Conservation (phyloP, 352 stramenopile species). For the Phytophthora constricta region DNA sequence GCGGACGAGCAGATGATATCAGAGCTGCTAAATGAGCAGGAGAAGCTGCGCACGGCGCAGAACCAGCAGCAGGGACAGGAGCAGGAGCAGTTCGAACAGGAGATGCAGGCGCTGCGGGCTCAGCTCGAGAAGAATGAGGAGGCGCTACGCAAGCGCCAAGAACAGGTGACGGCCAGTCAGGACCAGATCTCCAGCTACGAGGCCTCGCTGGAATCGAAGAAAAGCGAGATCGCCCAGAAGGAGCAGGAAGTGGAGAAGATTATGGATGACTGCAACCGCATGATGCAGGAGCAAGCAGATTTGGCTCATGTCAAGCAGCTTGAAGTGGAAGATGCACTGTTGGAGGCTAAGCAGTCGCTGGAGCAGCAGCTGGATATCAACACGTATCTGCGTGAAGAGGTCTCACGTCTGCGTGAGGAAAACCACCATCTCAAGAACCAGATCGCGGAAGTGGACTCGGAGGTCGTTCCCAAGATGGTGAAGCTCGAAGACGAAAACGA, state of each 20-base stretch:
- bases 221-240: conserved; percentile 70
- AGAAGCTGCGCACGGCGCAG: conserved; percentile 66
- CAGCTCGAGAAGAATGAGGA: conserved; percentile 78
- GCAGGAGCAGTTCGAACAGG: conserved; percentile 61
- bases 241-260: conserved; percentile 83
- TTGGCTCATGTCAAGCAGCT: conserved; percentile 79
- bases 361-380: conserved; percentile 89
- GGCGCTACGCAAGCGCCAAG: conserved; percentile 70
- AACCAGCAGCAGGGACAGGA: conserved; percentile 50
- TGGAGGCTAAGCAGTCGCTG: conserved; percentile 86
- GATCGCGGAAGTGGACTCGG: conserved; percentile 86
- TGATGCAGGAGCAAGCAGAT: conserved; percentile 87
- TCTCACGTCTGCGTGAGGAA: conserved; percentile 80
- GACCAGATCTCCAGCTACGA: conserved; percentile 78
- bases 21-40: conserved; percentile 85
- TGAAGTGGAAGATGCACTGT: conserved; percentile 82
- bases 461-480: conserved; percentile 83
- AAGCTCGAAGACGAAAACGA: conserved; percentile 89
- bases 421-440: conserved; percentile 89
- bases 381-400: conserved; percentile 82
- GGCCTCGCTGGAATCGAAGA: conserved; percentile 64
- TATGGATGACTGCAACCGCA: conserved; percentile 86
- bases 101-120: conserved; percentile 73
- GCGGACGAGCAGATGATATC: conserved; percentile 85
- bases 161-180: conserved; percentile 70